phyloP scores from a whole-genome alignment of 1,139 yeast genomes.

The Saccharomyces hybrid region DNA sequence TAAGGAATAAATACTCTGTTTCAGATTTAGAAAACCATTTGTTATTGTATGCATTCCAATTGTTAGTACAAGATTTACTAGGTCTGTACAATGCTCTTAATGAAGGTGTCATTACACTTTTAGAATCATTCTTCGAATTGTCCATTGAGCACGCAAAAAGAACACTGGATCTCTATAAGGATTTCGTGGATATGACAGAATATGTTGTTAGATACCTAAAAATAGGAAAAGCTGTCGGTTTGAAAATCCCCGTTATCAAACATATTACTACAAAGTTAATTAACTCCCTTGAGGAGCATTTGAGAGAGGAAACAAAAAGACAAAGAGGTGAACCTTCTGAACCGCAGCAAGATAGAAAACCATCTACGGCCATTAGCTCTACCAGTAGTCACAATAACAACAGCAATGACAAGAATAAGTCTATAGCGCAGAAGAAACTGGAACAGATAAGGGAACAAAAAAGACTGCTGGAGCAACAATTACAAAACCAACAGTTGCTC shows the following conservation, averaged over 20 bases:
- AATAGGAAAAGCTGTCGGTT: conserved; percentile 83
- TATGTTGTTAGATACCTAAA: conserved; percentile 82
- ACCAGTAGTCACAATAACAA: conserved; percentile 6
- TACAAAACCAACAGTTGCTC: conserved; percentile 23
- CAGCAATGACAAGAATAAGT: conserved; percentile 10
- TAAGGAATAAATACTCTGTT: conserved; percentile 71
- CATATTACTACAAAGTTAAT: conserved; percentile 96
- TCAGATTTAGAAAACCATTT: conserved; percentile 68
- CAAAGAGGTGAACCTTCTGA: background rate
- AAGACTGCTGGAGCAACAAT: conserved; percentile 24
- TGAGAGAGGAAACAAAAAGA: conserved; percentile 7
- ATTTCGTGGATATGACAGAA: conserved; percentile 78
- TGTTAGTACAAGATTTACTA: conserved; percentile 79
- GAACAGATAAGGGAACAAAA: conserved; percentile 27
- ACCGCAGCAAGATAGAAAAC: conserved; percentile 7
- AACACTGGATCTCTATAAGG: conserved; percentile 74
- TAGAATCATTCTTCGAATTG: conserved; percentile 94
- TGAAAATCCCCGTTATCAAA: conserved; percentile 90
- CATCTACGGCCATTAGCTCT: conserved; percentile 6
- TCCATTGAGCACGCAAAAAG: conserved; percentile 78
- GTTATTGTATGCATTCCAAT: conserved; percentile 72
- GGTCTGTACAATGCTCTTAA: conserved; percentile 81
- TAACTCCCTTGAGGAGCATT: conserved; percentile 76
- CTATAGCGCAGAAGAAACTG: conserved; percentile 23
- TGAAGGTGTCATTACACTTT: conserved; percentile 87